Base-by-base conservation (phyloP, 257 asterid genomes). In the Nicotiana tabacum region DNA sequence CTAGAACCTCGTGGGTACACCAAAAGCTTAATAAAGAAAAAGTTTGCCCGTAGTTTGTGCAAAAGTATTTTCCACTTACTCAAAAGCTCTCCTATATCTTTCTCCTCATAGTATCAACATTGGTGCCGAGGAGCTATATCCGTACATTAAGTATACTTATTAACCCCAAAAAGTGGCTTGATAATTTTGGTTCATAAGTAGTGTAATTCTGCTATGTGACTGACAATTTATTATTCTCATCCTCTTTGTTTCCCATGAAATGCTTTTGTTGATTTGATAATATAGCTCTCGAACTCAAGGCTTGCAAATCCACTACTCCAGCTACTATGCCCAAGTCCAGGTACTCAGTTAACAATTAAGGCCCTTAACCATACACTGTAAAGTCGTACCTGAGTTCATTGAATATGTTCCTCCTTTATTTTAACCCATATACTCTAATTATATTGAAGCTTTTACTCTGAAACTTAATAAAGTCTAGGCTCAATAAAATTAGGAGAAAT, bases 261-360 rank as follows among this genome's bases (percentile, higher is more conserved):
- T 74, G 64, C 80, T 74, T 46, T 27, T 74, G 62, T 51, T 74
- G 62, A 74, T 74, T 74, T 74, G 43, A 27, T n/a, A 27, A 74
- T 51, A 74, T 48, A 74, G 80, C 64, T 74, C 46, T 48, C 80
- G 8, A 55, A 51, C 64, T 74, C 80, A 74, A 74, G 80, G 51
- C 80, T 46, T 48, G 80, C 80, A 74, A 74, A 74, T 74, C 80
- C 80, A 27, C 64, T 74, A 43, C 80, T 74, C 35, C 80, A 51
- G 80, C 80, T 74, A 27, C 80, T 74, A 15, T 29, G 43, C 62
- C 80, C 80, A 51, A 74, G 80, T 74, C 80, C 80, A 74, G 80
- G 80, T 74, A 74, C 62, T 74, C 27, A 9, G 62, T 21, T 48
- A 74, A 51, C 64, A 74, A 74, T 27, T 51, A 74, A 74, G 62